Percentiles rank a stretch among this genome's conserved stretches.
Conservation (phyloP, 768 basidiomycete genomes). For the Bullera alba region DNA sequence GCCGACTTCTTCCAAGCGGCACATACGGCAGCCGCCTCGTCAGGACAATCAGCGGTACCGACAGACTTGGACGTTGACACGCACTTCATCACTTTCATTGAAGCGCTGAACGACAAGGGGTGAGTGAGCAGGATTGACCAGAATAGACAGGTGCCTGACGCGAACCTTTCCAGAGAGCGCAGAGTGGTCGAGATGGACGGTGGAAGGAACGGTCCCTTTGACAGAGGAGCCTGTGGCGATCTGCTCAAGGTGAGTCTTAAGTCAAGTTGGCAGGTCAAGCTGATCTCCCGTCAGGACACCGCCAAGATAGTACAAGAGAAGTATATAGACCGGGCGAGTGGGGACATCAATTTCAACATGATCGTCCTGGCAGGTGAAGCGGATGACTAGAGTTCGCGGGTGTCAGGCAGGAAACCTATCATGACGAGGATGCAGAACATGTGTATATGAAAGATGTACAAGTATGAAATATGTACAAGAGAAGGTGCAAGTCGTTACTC, state of each 20-base stretch:
- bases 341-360: conserved; percentile 60
- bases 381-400: conserved; percentile 8
- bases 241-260: conserved; percentile 41
- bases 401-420: not conserved
- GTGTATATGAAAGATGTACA: no score
- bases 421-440: not conserved
- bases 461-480: not conserved
- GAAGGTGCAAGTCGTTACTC: not conserved
- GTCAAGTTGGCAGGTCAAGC: not conserved
- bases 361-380: conserved; percentile 53
- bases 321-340: conserved; percentile 54
- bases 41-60: conserved; percentile 64
- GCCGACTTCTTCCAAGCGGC: conserved; percentile 70
- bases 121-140: conserved; percentile 8
- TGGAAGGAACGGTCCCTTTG: conserved; percentile 66
- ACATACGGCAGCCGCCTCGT: conserved; percentile 61
- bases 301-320: conserved; percentile 58
- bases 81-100: conserved; percentile 83
- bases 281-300: conserved; percentile 53
- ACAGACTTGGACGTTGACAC: conserved; percentile 62
- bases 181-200: conserved; percentile 82
- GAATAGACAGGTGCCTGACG: not conserved
- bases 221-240: conserved; percentile 47
- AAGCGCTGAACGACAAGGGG: conserved; percentile 52
- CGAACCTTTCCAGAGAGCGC: conserved; percentile 19